Conservation (phyloP, 2,329 filamentous ascomycete genomes). For the Fusarium sororula region DNA sequence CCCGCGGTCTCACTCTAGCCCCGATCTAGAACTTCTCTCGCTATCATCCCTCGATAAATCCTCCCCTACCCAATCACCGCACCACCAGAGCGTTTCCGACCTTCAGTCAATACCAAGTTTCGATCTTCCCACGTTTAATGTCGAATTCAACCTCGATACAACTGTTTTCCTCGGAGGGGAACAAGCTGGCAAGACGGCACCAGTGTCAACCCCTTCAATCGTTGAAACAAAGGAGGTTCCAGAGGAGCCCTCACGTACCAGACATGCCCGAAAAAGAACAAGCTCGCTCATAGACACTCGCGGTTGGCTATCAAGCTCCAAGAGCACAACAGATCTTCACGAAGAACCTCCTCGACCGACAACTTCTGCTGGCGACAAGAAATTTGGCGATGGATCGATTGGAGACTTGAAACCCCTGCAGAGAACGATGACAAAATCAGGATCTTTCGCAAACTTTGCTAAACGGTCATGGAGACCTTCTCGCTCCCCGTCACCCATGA, state of each 20-base stretch:
- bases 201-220: slow-evolving; percentile 25
- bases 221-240: slow-evolving; percentile 37
- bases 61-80: slow-evolving; percentile 31
- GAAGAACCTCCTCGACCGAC: slow-evolving; percentile 40
- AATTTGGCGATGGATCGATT: slow-evolving; percentile 26
- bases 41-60: slow-evolving; percentile 42
- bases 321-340: slow-evolving; percentile 46
- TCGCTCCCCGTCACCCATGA: slow-evolving; percentile 58
- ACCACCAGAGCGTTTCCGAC: slow-evolving; percentile 29
- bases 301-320: slow-evolving; percentile 62
- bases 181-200: slow-evolving; percentile 20
- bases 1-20: slow-evolving; percentile 49
- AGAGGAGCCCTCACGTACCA: slow-evolving; percentile 26
- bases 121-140: slow-evolving; percentile 63
- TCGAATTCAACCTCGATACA: slow-evolving; percentile 59
- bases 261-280: slow-evolving; percentile 49
- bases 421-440: slow-evolving; percentile 52
- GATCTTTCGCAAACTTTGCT: slow-evolving; percentile 61
- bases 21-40: slow-evolving; percentile 42
- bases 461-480: slow-evolving; percentile 63
- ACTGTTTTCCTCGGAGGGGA: slow-evolving; percentile 51
- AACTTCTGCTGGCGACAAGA: slow-evolving; percentile 39
- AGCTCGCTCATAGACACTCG: slow-evolving; percentile 59
- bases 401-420: slow-evolving; percentile 45
- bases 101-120: slow-evolving; percentile 46